phyloP scores from a whole-genome alignment of 371 early-diverging fungal species.

The Lichtheimia corymbifera region DNA sequence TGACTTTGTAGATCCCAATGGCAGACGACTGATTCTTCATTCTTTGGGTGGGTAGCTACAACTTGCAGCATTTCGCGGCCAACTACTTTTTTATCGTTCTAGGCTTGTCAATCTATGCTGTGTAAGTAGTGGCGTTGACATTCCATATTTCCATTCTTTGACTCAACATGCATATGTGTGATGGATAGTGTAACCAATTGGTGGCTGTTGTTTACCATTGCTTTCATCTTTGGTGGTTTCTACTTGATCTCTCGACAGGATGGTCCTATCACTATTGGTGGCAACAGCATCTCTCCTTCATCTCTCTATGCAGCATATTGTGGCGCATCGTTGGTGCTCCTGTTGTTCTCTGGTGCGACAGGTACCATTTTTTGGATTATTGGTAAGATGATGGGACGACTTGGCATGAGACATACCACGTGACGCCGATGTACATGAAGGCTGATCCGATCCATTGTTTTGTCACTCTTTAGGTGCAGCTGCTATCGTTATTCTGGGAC shows the following conservation, averaged over 20 bases:
- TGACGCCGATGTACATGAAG: background rate
- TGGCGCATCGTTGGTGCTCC: slow-evolving; percentile 50
- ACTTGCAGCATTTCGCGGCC: slow-evolving; percentile 63
- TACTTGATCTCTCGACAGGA: slow-evolving; percentile 51
- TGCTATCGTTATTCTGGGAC: slow-evolving; percentile 60
- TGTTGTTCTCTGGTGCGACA: slow-evolving; percentile 64
- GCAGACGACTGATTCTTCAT: background rate
- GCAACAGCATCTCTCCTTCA: slow-evolving; percentile 43
- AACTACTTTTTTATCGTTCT: slow-evolving; percentile 66
- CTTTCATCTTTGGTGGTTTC: slow-evolving; percentile 58
- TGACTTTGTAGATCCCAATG: background rate
- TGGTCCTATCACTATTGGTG: slow-evolving; percentile 52
- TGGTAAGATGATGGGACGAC: slow-evolving; percentile 37
- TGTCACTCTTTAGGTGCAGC: slow-evolving; percentile 49
- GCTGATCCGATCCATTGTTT: no score
- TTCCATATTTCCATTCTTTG: background rate
- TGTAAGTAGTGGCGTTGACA: slow-evolving; percentile 46
- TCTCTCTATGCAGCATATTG: slow-evolving; percentile 56
- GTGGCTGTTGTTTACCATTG: slow-evolving; percentile 57
- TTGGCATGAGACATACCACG: background rate
- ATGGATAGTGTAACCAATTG: slow-evolving; percentile 54
- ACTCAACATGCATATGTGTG: background rate
- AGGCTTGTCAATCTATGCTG: slow-evolving; percentile 57
- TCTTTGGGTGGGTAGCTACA: slow-evolving; percentile 43
- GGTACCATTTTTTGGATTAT: slow-evolving; percentile 71